Evolutionary conservation across 257 asterid species (phyloP), one percentile per base, ranked within the genome.

Genomic region (Solanum arcanum): DNA sequence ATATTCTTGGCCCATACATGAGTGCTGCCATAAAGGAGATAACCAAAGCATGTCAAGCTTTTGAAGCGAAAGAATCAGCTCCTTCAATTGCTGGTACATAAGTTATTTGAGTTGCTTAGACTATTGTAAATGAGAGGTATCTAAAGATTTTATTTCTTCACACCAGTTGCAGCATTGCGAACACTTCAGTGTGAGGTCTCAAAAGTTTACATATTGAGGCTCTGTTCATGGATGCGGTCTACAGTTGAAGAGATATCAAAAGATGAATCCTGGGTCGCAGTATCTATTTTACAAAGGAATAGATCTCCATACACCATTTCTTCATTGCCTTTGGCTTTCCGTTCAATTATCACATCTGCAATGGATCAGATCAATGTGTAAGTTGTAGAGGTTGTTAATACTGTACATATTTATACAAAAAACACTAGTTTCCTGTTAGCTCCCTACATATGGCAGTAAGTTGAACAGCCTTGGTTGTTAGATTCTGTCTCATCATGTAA

Each of bases 181-280:
- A 82, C 91, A 41, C 98, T 97, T 88, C 99, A 94, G 89, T 94
- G 93, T 77, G 97, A 97, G 93, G 90, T 95, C 87, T 94, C 99
- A 60, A 97, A 93, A 89, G 90, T 95, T 89, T 97, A 94, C 90
- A 93, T 94, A 90, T 84, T 92, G 88, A 94, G 99, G 94, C 95
- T 97, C 66, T 95, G 99, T 92, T 94, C 99, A 66, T 97, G 99
- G 99, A 97, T 97, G 99, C 96, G 97, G 68, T 88, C 95, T 87
- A 93, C 98, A 86, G 90, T 95, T 66, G 98, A 94, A 85, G 99
- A 95, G 92, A 92, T 97, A 91, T 92, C 97, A 21, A 95, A 92
- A 89, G 96, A 93, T 85, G 99, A 97, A 91, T 89, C 98, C 72
- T 97, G 99, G 99, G 90, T 95, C 47, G 94, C 98, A 7, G 97